Evolutionary conservation across 805 yeast species (phyloP).

Genomic region (Metschnikowia cerradonensis): DNA sequence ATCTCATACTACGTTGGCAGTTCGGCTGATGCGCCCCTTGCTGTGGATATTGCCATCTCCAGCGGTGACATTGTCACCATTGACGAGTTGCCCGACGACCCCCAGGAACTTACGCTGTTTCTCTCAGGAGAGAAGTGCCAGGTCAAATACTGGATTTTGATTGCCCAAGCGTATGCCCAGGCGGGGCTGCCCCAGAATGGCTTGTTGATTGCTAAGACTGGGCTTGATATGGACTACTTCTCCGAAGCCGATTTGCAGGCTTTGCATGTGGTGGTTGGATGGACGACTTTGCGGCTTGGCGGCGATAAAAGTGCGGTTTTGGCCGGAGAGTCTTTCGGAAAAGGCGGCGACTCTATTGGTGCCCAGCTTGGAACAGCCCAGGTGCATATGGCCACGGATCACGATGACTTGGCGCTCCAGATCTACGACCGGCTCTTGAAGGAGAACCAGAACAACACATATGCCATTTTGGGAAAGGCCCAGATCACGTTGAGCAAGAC

Average conservation of each 20-base stretch:
- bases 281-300: slow-evolving; percentile 60
- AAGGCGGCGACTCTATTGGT: not conserved
- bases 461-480: slow-evolving; percentile 82
- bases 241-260: slow-evolving; percentile 42
- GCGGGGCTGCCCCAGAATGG: slow-evolving; percentile 59
- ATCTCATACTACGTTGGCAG: slow-evolving; percentile 34
- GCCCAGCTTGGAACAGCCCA: slow-evolving; percentile 41
- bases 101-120: slow-evolving; percentile 73
- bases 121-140: slow-evolving; percentile 77
- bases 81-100: slow-evolving; percentile 85
- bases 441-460: slow-evolving; percentile 56
- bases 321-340: slow-evolving; percentile 17
- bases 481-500: slow-evolving; percentile 65
- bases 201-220: slow-evolving; percentile 56
- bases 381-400: slow-evolving; percentile 52
- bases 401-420: slow-evolving; percentile 67
- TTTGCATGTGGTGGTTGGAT: slow-evolving; percentile 61
- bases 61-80: slow-evolving; percentile 81
- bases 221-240: slow-evolving; percentile 42
- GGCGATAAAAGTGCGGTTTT: slow-evolving; percentile 23
- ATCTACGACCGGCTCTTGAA: slow-evolving; percentile 59
- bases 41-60: slow-evolving; percentile 66
- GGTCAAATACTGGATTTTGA: slow-evolving; percentile 75
- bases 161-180: slow-evolving; percentile 76
- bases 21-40: slow-evolving; percentile 22